These are phyloP conservation scores for Zygotorulaspora chibaensis DNA, from an alignment of 805 yeast species.

Conservation along the genomic window DNA sequence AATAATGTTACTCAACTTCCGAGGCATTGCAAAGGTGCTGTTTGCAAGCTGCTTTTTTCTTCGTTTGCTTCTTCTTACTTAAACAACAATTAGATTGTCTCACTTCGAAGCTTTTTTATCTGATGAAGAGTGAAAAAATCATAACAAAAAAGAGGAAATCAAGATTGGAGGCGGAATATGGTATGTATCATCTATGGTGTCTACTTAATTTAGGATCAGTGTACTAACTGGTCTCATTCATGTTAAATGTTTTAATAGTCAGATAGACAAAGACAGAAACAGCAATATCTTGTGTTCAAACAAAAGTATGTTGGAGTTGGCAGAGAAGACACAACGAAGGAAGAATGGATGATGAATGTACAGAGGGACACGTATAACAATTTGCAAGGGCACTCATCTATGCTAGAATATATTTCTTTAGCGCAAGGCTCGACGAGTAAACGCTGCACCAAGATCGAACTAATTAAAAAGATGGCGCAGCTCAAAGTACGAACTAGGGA, in stretches of 20 bases:
- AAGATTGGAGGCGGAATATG: background rate
- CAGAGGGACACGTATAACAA: slow-evolving; percentile 30
- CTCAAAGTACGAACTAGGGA: slow-evolving; percentile 8
- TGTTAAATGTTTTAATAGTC: slow-evolving; percentile 46
- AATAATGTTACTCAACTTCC: slow-evolving; percentile 16
- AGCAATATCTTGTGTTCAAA: slow-evolving; percentile 51
- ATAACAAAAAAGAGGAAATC: background rate
- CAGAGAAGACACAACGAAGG: slow-evolving; percentile 60
- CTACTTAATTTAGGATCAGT: background rate
- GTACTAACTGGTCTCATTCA: slow-evolving; percentile 2
- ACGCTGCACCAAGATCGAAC: slow-evolving; percentile 24
- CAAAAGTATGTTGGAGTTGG: slow-evolving; percentile 73
- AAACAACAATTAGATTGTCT: background rate
- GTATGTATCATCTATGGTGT: slow-evolving; percentile 1
- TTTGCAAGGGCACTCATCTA: slow-evolving; percentile 27
- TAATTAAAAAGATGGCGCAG: slow-evolving; percentile 28
- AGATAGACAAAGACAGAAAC: slow-evolving; percentile 59
- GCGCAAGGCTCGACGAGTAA: slow-evolving; percentile 21
- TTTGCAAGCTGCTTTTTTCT: background rate
- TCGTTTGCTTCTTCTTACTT: background rate
- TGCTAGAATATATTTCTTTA: slow-evolving; percentile 31
- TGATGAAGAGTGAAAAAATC: background rate
- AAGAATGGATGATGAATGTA: slow-evolving; percentile 62
- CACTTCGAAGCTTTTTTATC: background rate
- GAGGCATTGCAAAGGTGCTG: slow-evolving; percentile 3